Evolutionary conservation across 1,284 basidiomycete genomes (phyloP).

Genomic region (Mycosarcoma maydis): DNA sequence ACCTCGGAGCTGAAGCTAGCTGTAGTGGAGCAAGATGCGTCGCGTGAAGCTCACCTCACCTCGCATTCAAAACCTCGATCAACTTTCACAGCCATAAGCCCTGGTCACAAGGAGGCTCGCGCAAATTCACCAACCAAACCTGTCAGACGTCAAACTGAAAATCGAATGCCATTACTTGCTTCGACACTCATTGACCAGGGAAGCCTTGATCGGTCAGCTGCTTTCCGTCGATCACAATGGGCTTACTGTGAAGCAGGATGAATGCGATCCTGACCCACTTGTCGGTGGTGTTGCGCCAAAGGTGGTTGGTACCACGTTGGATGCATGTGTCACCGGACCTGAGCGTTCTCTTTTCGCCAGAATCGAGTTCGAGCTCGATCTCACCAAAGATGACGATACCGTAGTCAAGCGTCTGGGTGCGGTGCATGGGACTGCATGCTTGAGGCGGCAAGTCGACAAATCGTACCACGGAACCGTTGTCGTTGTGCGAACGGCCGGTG

Average conservation of each 20-base stretch:
- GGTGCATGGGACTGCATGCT: conserved; percentile 20
- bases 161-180: no score
- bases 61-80: no score
- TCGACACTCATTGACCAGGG: conserved; percentile 2
- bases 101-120: no score
- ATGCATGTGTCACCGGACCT: conserved; percentile 20
- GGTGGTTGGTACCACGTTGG: conserved; percentile 34
- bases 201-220: conserved; percentile 6
- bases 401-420: conserved; percentile 38
- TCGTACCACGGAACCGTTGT: conserved; percentile 27
- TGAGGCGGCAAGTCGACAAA: conserved; percentile 29
- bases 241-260: conserved; percentile 21
- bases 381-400: conserved; percentile 39
- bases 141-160: no score
- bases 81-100: no score
- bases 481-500: conserved; percentile 22
- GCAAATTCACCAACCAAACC: no score
- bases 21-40: no score
- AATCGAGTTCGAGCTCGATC: conserved; percentile 32
- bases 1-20: no score
- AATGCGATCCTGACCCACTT: conserved; percentile 30
- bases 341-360: conserved; percentile 16
- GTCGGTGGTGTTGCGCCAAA: conserved; percentile 26
- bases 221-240: conserved; percentile 12
- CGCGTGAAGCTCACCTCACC: no score